phyloP scores from a whole-genome alignment of 2,329 filamentous ascomycete species.

The Xylariaceae sp. region DNA sequence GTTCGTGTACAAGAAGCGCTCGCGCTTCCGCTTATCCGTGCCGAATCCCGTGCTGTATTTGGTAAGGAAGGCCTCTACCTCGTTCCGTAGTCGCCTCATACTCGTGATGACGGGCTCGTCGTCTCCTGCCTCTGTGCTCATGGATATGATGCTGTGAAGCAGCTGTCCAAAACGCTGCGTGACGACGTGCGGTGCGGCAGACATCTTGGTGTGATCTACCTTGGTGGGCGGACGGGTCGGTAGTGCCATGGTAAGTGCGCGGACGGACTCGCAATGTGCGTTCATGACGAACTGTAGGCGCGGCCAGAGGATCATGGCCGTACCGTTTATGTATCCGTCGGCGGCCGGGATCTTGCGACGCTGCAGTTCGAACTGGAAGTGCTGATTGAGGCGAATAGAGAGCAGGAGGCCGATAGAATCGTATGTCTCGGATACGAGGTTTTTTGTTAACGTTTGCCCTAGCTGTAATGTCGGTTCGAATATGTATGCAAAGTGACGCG shows the following conservation, averaged over 20 bases:
- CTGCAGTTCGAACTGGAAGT: conserved; percentile 90
- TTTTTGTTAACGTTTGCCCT: conserved; percentile 70
- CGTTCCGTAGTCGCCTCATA: conserved; percentile 67
- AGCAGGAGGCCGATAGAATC: conserved; percentile 84
- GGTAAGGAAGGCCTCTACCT: conserved; percentile 77
- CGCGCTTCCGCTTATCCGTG: conserved; percentile 70
- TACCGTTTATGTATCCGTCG: conserved; percentile 89
- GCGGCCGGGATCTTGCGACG: conserved; percentile 82
- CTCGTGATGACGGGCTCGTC: conserved; percentile 88
- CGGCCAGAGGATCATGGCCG: conserved; percentile 94
- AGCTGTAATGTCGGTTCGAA: conserved; percentile 87
- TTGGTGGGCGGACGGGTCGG: conserved; percentile 43
- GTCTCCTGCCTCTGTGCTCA: conserved; percentile 87
- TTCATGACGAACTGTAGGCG: conserved; percentile 93
- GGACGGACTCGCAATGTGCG: conserved; percentile 82
- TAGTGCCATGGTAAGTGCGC: conserved; percentile 51
- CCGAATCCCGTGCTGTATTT: conserved; percentile 71
- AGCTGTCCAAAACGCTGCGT: conserved; percentile 96
- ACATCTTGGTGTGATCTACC: conserved; percentile 55
- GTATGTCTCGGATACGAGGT: conserved; percentile 68
- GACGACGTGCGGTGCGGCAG: conserved; percentile 80
- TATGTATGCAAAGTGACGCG: conserved; percentile 77
- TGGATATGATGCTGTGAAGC: conserved; percentile 71
- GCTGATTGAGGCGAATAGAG: conserved; percentile 90
- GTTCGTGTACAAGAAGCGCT: conserved; percentile 91